Evolutionary conservation across 2,329 filamentous ascomycete species (phyloP).

Genomic region (Fusarium sp.): DNA sequence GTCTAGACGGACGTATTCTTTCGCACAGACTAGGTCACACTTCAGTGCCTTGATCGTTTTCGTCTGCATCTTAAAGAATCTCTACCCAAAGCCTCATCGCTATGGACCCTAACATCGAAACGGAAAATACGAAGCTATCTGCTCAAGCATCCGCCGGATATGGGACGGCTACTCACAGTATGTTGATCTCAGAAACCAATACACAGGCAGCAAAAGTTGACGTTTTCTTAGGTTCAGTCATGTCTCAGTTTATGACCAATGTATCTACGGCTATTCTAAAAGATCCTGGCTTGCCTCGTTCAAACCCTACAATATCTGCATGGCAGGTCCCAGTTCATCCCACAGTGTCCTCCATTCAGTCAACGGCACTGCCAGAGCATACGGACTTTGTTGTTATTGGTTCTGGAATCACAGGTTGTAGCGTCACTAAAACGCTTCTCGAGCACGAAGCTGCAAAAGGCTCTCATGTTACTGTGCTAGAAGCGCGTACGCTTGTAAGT

Average conservation of each 20-base stretch:
- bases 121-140: not conserved
- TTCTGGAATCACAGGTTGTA: constrained; percentile 49
- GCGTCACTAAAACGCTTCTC: constrained; percentile 43
- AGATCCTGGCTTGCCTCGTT: constrained; percentile 43
- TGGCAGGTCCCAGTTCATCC: constrained; percentile 47
- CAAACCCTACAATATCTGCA: constrained; percentile 41
- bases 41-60: not conserved
- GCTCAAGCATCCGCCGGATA: accelerated
- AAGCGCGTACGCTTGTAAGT: constrained; percentile 46
- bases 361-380: constrained; percentile 22
- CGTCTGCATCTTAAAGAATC: not conserved
- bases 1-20: not conserved
- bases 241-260: not conserved
- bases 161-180: no score
- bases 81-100: not conserved
- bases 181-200: not conserved
- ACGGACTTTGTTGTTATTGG: constrained; percentile 48
- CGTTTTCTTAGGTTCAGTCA: not conserved
- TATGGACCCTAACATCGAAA: not conserved
- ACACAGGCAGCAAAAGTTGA: not conserved
- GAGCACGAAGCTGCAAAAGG: constrained; percentile 21
- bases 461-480: constrained; percentile 40
- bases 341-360: constrained; percentile 39
- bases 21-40: no score
- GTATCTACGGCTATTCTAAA: not conserved